A percentile compares a stretch with the other conserved stretches of the same genome.
phyloP scores from a whole-genome alignment of 495 filamentous ascomycete genomes.

The Xylaria cubensis region DNA sequence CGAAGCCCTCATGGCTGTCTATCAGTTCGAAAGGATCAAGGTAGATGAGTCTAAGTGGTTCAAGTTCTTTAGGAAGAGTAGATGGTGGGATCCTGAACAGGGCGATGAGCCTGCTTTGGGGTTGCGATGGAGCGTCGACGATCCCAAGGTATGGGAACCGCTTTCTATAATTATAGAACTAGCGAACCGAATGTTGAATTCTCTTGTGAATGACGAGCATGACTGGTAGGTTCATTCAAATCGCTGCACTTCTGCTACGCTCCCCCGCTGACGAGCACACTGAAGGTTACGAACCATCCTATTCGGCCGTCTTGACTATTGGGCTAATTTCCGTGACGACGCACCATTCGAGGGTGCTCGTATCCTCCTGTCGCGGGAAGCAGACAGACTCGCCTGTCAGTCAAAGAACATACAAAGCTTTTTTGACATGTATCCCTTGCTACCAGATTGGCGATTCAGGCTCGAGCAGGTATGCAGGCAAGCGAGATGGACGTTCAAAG shows the following conservation, averaged over 20 bases:
- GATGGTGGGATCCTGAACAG: not conserved
- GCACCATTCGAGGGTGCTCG: not conserved
- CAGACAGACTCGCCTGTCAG: not conserved
- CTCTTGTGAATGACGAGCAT: not conserved
- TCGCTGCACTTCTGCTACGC: not conserved
- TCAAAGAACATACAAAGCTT: not conserved
- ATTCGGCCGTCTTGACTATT: conserved; percentile 6
- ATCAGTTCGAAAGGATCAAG: not conserved
- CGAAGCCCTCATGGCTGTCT: not conserved
- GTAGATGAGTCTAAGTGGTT: conserved; percentile 15
- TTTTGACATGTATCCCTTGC: not conserved
- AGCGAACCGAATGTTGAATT: conserved; percentile 1
- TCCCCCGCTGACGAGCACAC: not conserved
- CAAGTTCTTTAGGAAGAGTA: not conserved
- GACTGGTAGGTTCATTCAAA: conserved; percentile 2
- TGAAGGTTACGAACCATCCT: not conserved
- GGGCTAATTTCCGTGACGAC: not conserved
- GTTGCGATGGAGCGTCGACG: conserved; percentile 6
- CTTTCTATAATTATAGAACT: not conserved
- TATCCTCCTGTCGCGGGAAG: not conserved
- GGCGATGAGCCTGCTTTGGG: not conserved
- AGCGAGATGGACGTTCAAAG: not conserved
- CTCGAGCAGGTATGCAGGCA: not conserved
- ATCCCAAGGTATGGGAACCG: conserved; percentile 4
- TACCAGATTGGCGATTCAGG: not conserved